Evolutionary conservation across 2,329 filamentous ascomycete species (phyloP).

Genomic region (Ilyonectria destructans): DNA sequence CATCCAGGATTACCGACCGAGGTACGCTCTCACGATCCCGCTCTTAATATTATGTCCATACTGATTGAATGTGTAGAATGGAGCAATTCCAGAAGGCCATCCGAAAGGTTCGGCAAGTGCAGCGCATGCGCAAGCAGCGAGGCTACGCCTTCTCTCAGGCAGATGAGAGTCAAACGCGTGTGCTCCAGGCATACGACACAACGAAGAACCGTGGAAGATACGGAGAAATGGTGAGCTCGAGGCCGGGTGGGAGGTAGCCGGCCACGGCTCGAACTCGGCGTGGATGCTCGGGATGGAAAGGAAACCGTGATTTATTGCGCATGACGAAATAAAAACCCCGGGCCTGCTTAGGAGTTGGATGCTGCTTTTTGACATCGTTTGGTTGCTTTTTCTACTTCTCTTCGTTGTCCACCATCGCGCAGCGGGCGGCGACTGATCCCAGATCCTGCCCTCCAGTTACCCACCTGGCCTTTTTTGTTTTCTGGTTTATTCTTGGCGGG

Average conservation of each 20-base stretch:
- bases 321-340: slow-evolving; percentile 45
- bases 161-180: slow-evolving; percentile 94
- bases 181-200: slow-evolving; percentile 98
- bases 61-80: slow-evolving; percentile 75
- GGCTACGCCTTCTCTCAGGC: slow-evolving; percentile 99
- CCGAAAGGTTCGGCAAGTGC: slow-evolving; percentile 96
- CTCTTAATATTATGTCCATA: background rate
- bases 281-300: slow-evolving; percentile 36
- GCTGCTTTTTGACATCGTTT: slow-evolving; percentile 39
- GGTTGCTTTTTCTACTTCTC: slow-evolving; percentile 13
- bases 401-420: slow-evolving; percentile 24
- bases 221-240: slow-evolving; percentile 87
- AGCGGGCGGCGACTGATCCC: slow-evolving; percentile 19
- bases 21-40: slow-evolving; percentile 69
- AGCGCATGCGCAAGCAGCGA: slow-evolving; percentile 99
- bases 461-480: slow-evolving; percentile 33
- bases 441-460: slow-evolving; percentile 30
- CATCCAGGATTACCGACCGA: slow-evolving; percentile 97
- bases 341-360: slow-evolving; percentile 46
- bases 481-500: slow-evolving; percentile 36
- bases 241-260: slow-evolving; percentile 49
- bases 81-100: slow-evolving; percentile 99
- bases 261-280: slow-evolving; percentile 27
- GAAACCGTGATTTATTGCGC: slow-evolving; percentile 39
- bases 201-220: slow-evolving; percentile 92